phyloP scores from a whole-genome alignment of 1,284 basidiomycete species.

The Anthracocystis setariae region DNA sequence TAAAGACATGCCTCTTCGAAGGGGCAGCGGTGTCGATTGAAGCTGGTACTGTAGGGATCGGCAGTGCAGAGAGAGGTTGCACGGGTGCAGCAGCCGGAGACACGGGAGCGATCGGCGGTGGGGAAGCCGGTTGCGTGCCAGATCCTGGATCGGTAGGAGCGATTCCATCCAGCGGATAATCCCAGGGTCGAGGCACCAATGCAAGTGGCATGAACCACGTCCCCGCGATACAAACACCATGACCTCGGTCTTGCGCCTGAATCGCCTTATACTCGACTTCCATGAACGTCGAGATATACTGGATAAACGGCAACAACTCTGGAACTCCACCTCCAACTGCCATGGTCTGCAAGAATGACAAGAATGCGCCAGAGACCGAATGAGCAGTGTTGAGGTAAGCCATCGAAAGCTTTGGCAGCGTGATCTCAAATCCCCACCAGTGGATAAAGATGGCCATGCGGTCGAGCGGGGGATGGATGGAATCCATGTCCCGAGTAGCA shows the following conservation, averaged over 20 bases:
- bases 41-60: neutral
- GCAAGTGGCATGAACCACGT: conserved; percentile 60
- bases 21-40: neutral
- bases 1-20: conserved; percentile 23
- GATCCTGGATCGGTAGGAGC: neutral
- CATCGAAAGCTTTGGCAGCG: conserved; percentile 57
- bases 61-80: neutral
- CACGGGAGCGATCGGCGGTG: neutral
- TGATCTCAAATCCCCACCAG: conserved; percentile 66
- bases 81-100: neutral
- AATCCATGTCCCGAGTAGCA: conserved; percentile 41
- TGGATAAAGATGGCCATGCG: conserved; percentile 62
- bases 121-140: neutral
- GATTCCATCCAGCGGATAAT: conserved; percentile 42
- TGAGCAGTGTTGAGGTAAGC: conserved; percentile 58
- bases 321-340: conserved; percentile 56
- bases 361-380: conserved; percentile 54
- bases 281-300: conserved; percentile 59
- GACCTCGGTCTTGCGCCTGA: conserved; percentile 50
- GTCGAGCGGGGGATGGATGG: conserved; percentile 55
- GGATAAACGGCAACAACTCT: conserved; percentile 60
- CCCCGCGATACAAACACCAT: conserved; percentile 57
- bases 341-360: conserved; percentile 60
- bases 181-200: conserved; percentile 49
- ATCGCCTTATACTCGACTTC: conserved; percentile 63